Percentiles rank a stretch among this genome's conserved stretches.
These are phyloP conservation scores for Eucalyptus rudis DNA, from an alignment of 345 rosid genomes.

Conservation along the genomic window DNA sequence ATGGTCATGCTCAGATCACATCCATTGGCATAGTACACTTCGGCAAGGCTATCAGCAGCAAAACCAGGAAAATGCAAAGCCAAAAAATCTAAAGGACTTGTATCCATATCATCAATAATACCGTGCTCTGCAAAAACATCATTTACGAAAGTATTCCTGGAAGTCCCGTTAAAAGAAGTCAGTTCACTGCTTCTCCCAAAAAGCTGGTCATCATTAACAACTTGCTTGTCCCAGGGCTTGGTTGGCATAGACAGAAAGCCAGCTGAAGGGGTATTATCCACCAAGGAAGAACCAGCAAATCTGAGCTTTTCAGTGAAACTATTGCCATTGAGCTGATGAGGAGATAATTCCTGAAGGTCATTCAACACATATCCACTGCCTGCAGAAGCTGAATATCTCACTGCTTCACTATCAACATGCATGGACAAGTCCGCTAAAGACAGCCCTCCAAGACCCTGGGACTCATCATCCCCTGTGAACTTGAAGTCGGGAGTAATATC, in stretches of 20 bases:
- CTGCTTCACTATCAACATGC: conserved; percentile 36
- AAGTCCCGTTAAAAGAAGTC: conserved; percentile 35
- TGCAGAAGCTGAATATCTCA: conserved; percentile 37
- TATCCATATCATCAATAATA: conserved; percentile 37
- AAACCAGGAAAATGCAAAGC: conserved; percentile 91
- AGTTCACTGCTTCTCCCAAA: conserved; percentile 44
- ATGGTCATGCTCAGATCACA: conserved; percentile 81
- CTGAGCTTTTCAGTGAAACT: conserved; percentile 46
- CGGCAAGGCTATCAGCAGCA: conserved; percentile 90
- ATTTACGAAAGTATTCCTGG: conserved; percentile 34
- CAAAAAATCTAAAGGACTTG: conserved; percentile 74
- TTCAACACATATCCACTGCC: conserved; percentile 35
- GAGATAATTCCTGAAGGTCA: conserved; percentile 39
- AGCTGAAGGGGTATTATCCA: conserved; percentile 40
- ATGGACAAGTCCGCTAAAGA: conserved; percentile 72
- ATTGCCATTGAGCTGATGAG: conserved; percentile 39
- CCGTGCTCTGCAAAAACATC: conserved; percentile 47
- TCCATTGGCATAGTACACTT: conserved; percentile 85
- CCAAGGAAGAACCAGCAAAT: conserved; percentile 42
- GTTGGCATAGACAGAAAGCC: conserved; percentile 30
- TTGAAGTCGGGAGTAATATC: conserved; percentile 93
- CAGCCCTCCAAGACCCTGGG: conserved; percentile 47
- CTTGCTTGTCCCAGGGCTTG: conserved; percentile 79
- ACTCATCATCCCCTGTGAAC: conserved; percentile 63
- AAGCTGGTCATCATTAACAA: conserved; percentile 40